Conservation (phyloP, 2,329 filamentous ascomycete genomes). For the Hymenoscyphus repandus region DNA sequence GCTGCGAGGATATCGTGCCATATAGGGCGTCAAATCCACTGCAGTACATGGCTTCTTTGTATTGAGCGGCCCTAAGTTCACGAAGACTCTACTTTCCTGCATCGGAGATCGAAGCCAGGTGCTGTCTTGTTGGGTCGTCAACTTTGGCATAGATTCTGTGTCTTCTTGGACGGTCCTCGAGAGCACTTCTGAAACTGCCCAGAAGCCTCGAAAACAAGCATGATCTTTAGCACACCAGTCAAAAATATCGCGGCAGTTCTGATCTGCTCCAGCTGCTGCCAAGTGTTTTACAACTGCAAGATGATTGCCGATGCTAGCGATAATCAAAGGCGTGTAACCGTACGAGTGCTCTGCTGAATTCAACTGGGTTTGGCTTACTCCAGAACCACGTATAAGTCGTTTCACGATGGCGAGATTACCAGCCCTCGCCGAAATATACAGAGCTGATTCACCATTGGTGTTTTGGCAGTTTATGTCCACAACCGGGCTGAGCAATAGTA, state of each 20-base stretch:
- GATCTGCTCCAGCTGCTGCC: constrained; percentile 1
- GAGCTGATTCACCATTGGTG: too few species aligned
- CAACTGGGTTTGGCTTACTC: neutral
- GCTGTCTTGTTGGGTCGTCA: neutral
- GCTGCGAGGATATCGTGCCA: neutral
- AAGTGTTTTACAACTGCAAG: neutral
- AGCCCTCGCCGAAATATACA: constrained; percentile 1
- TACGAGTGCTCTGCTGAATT: constrained; percentile 1
- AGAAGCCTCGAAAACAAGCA: constrained; percentile 3
- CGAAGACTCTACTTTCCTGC: constrained; percentile 1
- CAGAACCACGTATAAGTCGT: neutral
- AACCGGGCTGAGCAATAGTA: too few species aligned
- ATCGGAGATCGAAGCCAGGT: neutral
- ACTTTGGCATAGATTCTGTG: neutral
- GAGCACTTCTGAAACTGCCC: constrained; percentile 1
- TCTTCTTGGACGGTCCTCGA: neutral
- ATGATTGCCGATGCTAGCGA: constrained; percentile 5
- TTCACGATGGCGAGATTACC: constrained; percentile 2
- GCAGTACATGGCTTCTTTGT: constrained; percentile 1
- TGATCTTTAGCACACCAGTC: constrained; percentile 8
- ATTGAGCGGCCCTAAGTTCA: constrained; percentile 7
- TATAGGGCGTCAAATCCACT: constrained; percentile 1
- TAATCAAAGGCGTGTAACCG: constrained; percentile 8
- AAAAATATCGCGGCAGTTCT: constrained; percentile 1
- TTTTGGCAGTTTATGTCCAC: too few species aligned